A percentile compares a stretch with the other conserved stretches of the same genome.
Evolutionary conservation across 768 basidiomycete genomes (phyloP).

Genomic region (Collybiopsis confluens): DNA sequence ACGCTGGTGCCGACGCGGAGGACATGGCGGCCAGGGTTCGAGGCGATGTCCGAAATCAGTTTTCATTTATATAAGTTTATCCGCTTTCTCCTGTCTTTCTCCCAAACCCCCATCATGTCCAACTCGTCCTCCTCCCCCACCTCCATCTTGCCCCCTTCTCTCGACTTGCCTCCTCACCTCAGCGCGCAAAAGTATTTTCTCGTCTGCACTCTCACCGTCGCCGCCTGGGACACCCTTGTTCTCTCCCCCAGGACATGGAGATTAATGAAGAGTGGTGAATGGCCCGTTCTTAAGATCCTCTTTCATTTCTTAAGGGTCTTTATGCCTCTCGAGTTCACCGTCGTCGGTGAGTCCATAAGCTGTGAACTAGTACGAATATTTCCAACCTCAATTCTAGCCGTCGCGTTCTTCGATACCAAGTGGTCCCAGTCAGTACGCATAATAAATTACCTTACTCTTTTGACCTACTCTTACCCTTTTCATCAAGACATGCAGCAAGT

Average conservation of each 20-base stretch:
- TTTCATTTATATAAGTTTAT: too few species aligned
- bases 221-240: slow-evolving; percentile 87
- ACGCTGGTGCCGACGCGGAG: slow-evolving; percentile 14
- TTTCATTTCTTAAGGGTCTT: slow-evolving; percentile 72
- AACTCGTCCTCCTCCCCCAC: slow-evolving; percentile 15
- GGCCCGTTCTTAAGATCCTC: slow-evolving; percentile 75
- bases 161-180: slow-evolving; percentile 73
- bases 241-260: slow-evolving; percentile 77
- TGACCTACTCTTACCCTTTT: slow-evolving; percentile 3
- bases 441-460: neutral
- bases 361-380: neutral
- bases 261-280: slow-evolving; percentile 56
- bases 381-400: slow-evolving; percentile 42
- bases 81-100: slow-evolving; percentile 7
- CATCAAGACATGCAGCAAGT: slow-evolving; percentile 55
- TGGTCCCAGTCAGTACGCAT: slow-evolving; percentile 49
- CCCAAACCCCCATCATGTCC: slow-evolving; percentile 26
- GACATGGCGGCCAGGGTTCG: slow-evolving; percentile 10
- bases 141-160: slow-evolving; percentile 69
- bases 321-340: slow-evolving; percentile 76
- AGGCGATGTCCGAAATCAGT: neutral
- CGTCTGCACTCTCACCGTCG: slow-evolving; percentile 85
- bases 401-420: slow-evolving; percentile 80
- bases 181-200: slow-evolving; percentile 87
- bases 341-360: slow-evolving; percentile 49